phyloP scores from a whole-genome alignment of 306 rosid genomes.

The Carpinus viminea region DNA sequence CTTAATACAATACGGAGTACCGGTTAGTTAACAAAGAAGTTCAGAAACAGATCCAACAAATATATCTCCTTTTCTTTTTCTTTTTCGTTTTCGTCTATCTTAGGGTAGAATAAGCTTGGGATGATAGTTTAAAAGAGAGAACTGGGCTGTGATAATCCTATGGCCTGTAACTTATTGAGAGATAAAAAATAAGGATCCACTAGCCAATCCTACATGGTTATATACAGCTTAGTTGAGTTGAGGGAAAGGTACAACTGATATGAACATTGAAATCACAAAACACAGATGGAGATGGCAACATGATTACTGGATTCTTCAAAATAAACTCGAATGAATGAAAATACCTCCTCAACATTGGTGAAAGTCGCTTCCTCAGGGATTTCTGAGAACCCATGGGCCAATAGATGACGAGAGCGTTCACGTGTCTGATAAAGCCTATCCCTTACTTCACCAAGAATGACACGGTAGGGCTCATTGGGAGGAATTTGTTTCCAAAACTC shows the following conservation, averaged over 20 bases:
- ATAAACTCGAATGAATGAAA: conserved; percentile 15
- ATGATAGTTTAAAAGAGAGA: background rate
- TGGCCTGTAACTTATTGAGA: background rate
- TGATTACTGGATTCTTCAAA: background rate
- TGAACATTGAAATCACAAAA: background rate
- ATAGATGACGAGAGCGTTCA: conserved; percentile 87
- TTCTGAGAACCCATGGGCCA: conserved; percentile 78
- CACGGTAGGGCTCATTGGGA: conserved; percentile 89
- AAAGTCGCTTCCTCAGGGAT: conserved; percentile 89
- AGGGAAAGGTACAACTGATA: background rate
- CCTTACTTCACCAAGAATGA: conserved; percentile 85
- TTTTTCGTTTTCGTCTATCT: background rate
- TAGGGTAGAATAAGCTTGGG: background rate
- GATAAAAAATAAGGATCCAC: background rate
- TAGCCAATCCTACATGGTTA: background rate
- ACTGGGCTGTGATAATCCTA: background rate
- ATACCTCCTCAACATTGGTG: conserved; percentile 81
- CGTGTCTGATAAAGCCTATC: conserved; percentile 96
- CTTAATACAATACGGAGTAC: background rate
- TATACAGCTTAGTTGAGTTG: background rate
- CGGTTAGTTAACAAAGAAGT: background rate
- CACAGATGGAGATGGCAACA: conserved; percentile 1
- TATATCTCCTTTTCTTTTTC: background rate
- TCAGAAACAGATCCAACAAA: background rate
- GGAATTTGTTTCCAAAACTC: conserved; percentile 97